Evolutionary conservation across 306 rosid genomes (phyloP).

Genomic region (Cucurbita argyrosperma): DNA sequence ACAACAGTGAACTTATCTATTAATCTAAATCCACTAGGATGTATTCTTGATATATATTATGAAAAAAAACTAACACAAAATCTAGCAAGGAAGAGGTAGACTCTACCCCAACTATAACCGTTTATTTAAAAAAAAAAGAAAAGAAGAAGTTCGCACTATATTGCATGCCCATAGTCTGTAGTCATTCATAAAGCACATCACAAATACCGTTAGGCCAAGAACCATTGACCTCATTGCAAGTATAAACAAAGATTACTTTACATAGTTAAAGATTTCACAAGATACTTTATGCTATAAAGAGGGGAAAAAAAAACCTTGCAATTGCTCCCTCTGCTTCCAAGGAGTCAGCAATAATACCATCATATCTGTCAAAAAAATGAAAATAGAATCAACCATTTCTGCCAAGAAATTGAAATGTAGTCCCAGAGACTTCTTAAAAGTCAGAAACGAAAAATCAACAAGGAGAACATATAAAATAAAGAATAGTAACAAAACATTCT

Average conservation of each 20-base stretch:
- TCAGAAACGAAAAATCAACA: neutral
- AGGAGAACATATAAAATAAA: neutral
- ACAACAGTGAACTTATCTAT: neutral
- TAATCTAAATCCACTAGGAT: neutral
- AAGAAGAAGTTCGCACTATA: neutral
- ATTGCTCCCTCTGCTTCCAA: conserved; percentile 56
- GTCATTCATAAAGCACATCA: neutral
- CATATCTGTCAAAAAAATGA: conserved; percentile 46
- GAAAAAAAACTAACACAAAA: neutral
- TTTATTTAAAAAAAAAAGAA: neutral
- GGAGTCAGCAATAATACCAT: conserved; percentile 70
- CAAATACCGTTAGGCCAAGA: neutral
- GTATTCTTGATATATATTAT: neutral
- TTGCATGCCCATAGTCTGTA: neutral
- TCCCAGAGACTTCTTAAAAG: neutral
- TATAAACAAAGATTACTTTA: neutral
- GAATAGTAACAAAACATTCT: neutral
- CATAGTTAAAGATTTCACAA: neutral
- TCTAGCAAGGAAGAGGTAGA: neutral
- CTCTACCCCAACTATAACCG: neutral
- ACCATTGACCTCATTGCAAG: neutral
- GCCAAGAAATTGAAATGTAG: neutral
- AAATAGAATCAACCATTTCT: conserved; percentile 6
- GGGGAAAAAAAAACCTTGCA: conserved; percentile 38
- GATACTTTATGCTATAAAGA: neutral